Conservation (phyloP, 495 filamentous ascomycete species). For the Penicillium roqueforti region DNA sequence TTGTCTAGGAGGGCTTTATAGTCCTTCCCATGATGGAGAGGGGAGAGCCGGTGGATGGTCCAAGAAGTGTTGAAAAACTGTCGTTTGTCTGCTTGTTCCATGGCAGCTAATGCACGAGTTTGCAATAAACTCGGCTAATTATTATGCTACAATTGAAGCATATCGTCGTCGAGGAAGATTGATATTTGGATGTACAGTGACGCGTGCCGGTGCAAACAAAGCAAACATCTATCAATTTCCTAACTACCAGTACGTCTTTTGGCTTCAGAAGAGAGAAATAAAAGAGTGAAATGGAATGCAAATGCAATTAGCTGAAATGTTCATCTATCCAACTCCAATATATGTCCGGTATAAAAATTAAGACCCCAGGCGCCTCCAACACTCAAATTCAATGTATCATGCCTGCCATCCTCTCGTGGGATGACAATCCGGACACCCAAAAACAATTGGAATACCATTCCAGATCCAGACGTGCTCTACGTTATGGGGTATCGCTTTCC, state of each 20-base stretch:
- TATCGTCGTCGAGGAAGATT: neutral
- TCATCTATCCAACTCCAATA: neutral
- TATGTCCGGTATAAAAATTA: conserved; percentile 2
- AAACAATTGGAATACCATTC: conserved; percentile 35
- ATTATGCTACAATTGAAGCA: neutral
- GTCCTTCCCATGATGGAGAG: conserved; percentile 46
- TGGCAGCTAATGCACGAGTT: conserved; percentile 1
- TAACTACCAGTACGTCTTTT: neutral
- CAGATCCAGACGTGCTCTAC: conserved; percentile 31
- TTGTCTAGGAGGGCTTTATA: conserved; percentile 37
- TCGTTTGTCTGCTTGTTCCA: conserved; percentile 25
- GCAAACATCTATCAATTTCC: conserved; percentile 13
- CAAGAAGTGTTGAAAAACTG: conserved; percentile 53
- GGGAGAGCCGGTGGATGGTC: conserved; percentile 53
- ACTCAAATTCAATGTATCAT: conserved; percentile 19
- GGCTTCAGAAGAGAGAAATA: neutral
- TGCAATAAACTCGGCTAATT: neutral
- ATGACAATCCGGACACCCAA: conserved; percentile 36
- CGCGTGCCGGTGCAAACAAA: conserved; percentile 27
- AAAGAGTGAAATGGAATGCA: neutral
- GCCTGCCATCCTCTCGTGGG: conserved; percentile 33
- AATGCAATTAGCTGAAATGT: neutral
- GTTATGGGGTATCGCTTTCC: conserved; percentile 31
- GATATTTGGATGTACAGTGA: conserved; percentile 11
- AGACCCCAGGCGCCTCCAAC: conserved; percentile 8